Base-by-base conservation (phyloP, 257 asterid species). In the Salvia miltiorrhiza region DNA sequence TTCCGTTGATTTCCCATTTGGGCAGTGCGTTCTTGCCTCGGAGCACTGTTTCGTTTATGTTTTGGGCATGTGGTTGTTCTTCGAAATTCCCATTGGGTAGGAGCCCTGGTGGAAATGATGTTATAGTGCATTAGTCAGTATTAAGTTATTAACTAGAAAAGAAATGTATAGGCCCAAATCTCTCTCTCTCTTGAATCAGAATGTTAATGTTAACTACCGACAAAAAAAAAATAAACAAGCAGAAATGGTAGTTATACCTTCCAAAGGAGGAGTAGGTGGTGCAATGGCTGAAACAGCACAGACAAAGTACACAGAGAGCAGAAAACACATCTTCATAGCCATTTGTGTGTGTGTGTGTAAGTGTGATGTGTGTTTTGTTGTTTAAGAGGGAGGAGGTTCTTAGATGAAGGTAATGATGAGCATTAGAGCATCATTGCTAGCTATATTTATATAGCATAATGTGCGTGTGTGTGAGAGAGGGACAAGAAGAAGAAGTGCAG, bases 51-150 rank as follows among this genome's bases (percentile, higher is more conserved):
- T 84, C 84, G 17, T 83, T 84, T 1, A 88, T 9, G 75, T 72
- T 79, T n/a, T 16, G 72, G 60, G 87, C 80, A 13, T 85, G 84
- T 23, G 97, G 97, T 30, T 10, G 39, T 60, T 90, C 89, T 55
- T 90, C 97, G 54, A 93, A 93, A 76, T 93, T 88, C 0, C 98
- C 98, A 65, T 93, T 90, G 43, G 94, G 80, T 0, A 90, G 85
- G 12, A 88, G 76, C 10, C 96, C 98, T n/a, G n/a, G n/a, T n/a
- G n/a, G n/a, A n/a, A n/a, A n/a, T n/a, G n/a, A n/a, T n/a, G n/a
- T n/a, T n/a, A n/a, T n/a, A n/a, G n/a, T n/a, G n/a, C n/a, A n/a
- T n/a, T n/a, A n/a, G n/a, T n/a, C n/a, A n/a, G n/a, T n/a, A n/a
- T n/a, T n/a, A n/a, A n/a, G n/a, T n/a, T n/a, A n/a, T n/a, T n/a